Percentiles rank a stretch among this genome's conserved stretches.
Evolutionary conservation across 2,329 filamentous ascomycete species (phyloP).

Genomic region (Myotisia sp.): DNA sequence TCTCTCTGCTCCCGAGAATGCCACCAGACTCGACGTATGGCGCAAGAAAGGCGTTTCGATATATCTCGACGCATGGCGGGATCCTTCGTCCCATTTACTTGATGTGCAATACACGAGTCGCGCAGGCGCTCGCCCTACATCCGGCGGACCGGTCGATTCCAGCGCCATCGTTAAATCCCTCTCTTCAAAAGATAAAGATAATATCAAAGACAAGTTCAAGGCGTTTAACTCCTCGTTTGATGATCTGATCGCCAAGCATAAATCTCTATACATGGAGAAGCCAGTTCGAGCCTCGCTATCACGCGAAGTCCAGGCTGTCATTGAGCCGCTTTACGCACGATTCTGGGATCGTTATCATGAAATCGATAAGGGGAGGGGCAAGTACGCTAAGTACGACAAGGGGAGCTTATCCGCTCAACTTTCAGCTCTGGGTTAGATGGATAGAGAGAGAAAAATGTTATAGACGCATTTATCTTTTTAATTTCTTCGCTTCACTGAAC

Average conservation of each 20-base stretch:
- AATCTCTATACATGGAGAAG: slow-evolving; percentile 72
- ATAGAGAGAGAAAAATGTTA: background rate
- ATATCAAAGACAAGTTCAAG: slow-evolving; percentile 90
- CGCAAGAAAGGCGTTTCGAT: slow-evolving; percentile 69
- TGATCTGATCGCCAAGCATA: slow-evolving; percentile 70
- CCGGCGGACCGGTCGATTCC: slow-evolving; percentile 54
- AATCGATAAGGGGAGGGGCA: slow-evolving; percentile 92
- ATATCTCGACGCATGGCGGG: slow-evolving; percentile 79
- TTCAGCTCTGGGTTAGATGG: slow-evolving; percentile 18
- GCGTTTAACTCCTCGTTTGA: slow-evolving; percentile 85
- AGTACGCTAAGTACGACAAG: slow-evolving; percentile 97
- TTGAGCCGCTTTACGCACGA: slow-evolving; percentile 84
- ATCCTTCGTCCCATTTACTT: slow-evolving; percentile 68
- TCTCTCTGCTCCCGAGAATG: slow-evolving; percentile 47
- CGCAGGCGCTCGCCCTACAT: slow-evolving; percentile 50
- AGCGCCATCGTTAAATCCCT: slow-evolving; percentile 70
- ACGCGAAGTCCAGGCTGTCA: slow-evolving; percentile 74
- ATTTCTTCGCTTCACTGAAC: background rate
- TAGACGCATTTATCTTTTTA: background rate
- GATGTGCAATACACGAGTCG: slow-evolving; percentile 88
- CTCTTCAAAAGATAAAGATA: slow-evolving; percentile 82
- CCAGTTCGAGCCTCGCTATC: slow-evolving; percentile 71
- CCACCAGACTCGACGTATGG: slow-evolving; percentile 61
- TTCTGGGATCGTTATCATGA: slow-evolving; percentile 98
- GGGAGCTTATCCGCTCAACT: slow-evolving; percentile 53